Conservation (phyloP, 495 filamentous ascomycete species). For the Tuber umbilicatum region DNA sequence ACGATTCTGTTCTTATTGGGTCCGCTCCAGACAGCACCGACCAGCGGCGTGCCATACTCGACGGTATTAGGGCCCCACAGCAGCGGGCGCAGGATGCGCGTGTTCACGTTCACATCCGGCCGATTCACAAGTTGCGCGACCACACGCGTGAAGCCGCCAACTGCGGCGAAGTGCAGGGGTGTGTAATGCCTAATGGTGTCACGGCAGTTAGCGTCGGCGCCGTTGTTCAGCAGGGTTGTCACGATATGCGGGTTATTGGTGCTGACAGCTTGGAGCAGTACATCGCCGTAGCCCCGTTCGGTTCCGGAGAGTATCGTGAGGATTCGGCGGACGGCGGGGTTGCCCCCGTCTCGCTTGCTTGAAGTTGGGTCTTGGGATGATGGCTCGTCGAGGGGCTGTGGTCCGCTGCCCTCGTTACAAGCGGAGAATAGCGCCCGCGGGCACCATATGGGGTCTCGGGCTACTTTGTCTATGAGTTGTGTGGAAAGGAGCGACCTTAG, state of each 20-base stretch:
- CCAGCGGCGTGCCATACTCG: not conserved
- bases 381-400: not conserved
- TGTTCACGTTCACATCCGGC: not conserved
- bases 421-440: not conserved
- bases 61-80: not conserved
- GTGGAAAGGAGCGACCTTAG: slow-evolving; percentile 12
- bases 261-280: not conserved
- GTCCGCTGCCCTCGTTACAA: not conserved
- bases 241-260: not conserved
- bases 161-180: not conserved
- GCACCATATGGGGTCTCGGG: not conserved
- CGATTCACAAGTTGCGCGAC: not conserved
- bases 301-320: not conserved
- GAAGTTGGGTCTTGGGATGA: not conserved
- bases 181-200: not conserved
- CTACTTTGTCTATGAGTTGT: not conserved
- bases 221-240: not conserved
- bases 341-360: not conserved
- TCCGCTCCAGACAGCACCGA: not conserved
- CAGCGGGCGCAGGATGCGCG: too few relatives aligned
- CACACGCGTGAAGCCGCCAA: too few relatives aligned
- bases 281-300: not conserved
- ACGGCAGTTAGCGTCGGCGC: not conserved
- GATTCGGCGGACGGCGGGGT: not conserved
- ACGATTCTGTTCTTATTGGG: not conserved